Conservation (phyloP, 495 filamentous ascomycete species). For the Hypoxylon cercidicola region DNA sequence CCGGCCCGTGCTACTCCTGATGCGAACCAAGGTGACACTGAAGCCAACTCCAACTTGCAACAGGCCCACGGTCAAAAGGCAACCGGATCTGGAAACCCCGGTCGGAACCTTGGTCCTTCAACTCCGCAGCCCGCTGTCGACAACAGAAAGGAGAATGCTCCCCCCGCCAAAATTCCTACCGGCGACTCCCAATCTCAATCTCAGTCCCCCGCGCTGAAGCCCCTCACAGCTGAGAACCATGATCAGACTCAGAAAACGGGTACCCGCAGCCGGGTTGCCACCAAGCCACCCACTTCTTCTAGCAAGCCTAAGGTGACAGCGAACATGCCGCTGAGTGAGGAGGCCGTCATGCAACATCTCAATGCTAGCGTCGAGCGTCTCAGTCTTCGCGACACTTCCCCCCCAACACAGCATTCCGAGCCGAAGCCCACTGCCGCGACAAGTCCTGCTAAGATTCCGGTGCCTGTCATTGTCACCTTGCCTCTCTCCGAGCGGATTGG, state of each 20-base stretch:
- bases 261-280: constrained; percentile 40
- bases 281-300: constrained; percentile 15
- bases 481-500: constrained; percentile 21
- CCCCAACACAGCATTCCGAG: constrained; percentile 6
- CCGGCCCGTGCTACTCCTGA: constrained; percentile 33
- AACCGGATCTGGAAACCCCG: constrained; percentile 13
- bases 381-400: constrained; percentile 22
- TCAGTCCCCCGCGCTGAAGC: constrained; percentile 25
- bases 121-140: background rate
- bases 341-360: constrained; percentile 12
- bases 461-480: constrained; percentile 32
- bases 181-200: constrained; percentile 10
- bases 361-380: constrained; percentile 20
- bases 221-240: constrained; percentile 29
- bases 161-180: constrained; percentile 7
- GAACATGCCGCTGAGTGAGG: constrained; percentile 3
- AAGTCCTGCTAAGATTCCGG: constrained; percentile 14
- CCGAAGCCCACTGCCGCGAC: constrained; percentile 8
- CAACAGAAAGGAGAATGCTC: constrained; percentile 34
- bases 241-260: constrained; percentile 37
- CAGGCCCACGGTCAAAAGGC: constrained; percentile 23
- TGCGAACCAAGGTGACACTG: constrained; percentile 42
- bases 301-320: constrained; percentile 10
- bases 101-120: constrained; percentile 2
- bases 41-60: constrained; percentile 21